Evolutionary conservation across 169 alveolate species (phyloP).

Genomic region (Eimeria falciformis): DNA sequence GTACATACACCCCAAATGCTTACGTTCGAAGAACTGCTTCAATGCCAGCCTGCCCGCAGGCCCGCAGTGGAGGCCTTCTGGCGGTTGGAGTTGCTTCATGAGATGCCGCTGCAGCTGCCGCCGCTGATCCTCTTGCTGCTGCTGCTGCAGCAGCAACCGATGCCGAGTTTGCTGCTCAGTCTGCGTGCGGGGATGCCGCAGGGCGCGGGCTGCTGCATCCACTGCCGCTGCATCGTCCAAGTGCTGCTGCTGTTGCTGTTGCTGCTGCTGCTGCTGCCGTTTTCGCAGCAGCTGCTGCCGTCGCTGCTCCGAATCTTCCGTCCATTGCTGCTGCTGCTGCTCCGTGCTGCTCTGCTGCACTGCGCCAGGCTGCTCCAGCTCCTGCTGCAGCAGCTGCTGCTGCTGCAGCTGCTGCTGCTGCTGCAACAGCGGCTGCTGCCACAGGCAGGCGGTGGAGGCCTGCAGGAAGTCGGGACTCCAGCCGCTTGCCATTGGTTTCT

Average conservation of each 20-base stretch:
- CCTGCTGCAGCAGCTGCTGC: neutral
- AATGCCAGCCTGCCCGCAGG: slow-evolving; percentile 58
- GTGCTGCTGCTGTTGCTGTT: slow-evolving; percentile 7
- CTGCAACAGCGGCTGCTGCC: slow-evolving; percentile 50
- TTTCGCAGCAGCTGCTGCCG: slow-evolving; percentile 19
- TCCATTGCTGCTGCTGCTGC: slow-evolving; percentile 28
- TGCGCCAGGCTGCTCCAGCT: neutral
- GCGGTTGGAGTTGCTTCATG: slow-evolving; percentile 53
- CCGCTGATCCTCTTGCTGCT: slow-evolving; percentile 6
- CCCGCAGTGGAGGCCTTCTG: slow-evolving; percentile 72
- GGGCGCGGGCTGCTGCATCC: neutral
- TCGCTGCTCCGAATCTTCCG: neutral
- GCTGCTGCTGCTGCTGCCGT: slow-evolving; percentile 44
- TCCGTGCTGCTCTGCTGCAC: neutral
- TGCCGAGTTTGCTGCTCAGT: neutral
- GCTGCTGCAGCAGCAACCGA: slow-evolving; percentile 25
- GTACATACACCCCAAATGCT: slow-evolving; percentile 23
- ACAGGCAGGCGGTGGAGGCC: slow-evolving; percentile 45
- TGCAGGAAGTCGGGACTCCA: slow-evolving; percentile 34
- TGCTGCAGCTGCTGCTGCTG: slow-evolving; percentile 23
- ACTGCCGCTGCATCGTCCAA: neutral
- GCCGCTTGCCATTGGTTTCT: slow-evolving; percentile 16
- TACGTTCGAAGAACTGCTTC: slow-evolving; percentile 51
- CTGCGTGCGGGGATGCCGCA: neutral
- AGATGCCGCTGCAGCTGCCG: slow-evolving; percentile 47